Evolutionary conservation across 176 grass and related monocot species (phyloP), one percentile per base, ranked within the genome.

Genomic region (Bromus sterilis): DNA sequence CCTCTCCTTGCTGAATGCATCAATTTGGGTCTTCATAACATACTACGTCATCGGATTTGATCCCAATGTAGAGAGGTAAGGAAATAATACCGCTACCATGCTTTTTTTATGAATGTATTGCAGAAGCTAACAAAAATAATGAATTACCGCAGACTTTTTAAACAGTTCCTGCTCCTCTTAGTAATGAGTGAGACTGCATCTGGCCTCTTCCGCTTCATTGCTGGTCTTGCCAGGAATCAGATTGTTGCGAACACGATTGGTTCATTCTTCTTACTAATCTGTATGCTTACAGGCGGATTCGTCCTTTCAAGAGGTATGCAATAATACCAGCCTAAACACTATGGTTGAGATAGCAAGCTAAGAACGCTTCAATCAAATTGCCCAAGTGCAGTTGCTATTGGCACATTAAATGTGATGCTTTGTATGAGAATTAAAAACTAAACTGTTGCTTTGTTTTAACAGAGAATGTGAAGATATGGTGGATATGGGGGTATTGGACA

Each of bases 401-500:
- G 15, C 10, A 35, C 60, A 68, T 59, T 66, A 30, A 39, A 49
- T 34, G 48, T 48, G 35, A 23, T 48, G 37, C 18, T 1, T 37
- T 49, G 9, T 71, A 53, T 9, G 18, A 53, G 57, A 33, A 42
- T 63, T 11, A 18, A 0, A n/a, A 65, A 41, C 21, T 53, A 46
- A 76, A 34, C 41, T 36, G 51, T 13, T 59, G 71, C 28, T 73
- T 65, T 62, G 35, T 75, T 66, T n/a, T 82, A 39, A 33, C 75
- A 97, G 94, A 88, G 26, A 57, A 89, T 66, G 62, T 97, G 14
- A 91, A 87, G 61, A 93, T 91, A 78, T 97, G 94, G 94, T 97
- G 91, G 94, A 87, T 90, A 75, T 97, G 94, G 94, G 94, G 91
- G 26, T 97, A 97, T 42, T 97, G 94, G 94, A 76, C 91, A 24